These are phyloP conservation scores for Exophiala sp. DNA, from an alignment of 2,329 filamentous ascomycete genomes.

Conservation along the genomic window DNA sequence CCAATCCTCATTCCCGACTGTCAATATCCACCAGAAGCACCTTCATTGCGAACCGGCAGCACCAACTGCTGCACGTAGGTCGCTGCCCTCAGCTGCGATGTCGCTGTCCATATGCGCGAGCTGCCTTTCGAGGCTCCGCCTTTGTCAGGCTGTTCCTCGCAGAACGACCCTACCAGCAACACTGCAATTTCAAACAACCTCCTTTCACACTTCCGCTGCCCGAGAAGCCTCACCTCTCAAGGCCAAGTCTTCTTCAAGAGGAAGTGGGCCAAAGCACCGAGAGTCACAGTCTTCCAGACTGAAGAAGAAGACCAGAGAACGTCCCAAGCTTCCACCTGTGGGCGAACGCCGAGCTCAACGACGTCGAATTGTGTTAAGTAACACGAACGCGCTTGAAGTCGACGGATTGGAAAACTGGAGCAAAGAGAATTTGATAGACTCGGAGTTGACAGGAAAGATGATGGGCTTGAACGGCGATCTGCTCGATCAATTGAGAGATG, in stretches of 20 bases:
- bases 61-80: neutral
- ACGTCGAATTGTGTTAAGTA: slow-evolving; percentile 87
- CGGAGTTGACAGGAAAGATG: slow-evolving; percentile 61
- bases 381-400: slow-evolving; percentile 85
- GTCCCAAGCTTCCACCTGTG: slow-evolving; percentile 57
- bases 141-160: slow-evolving; percentile 4
- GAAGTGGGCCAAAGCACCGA: neutral
- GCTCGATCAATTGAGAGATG: slow-evolving; percentile 75
- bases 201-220: slow-evolving; percentile 46
- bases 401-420: slow-evolving; percentile 62
- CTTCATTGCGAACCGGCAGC: neutral
- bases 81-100: slow-evolving; percentile 7
- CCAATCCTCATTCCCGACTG: too few relatives aligned
- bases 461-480: slow-evolving; percentile 62
- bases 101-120: slow-evolving; percentile 22
- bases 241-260: slow-evolving; percentile 39
- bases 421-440: slow-evolving; percentile 52
- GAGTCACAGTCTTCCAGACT: slow-evolving; percentile 41
- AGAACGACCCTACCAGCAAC: slow-evolving; percentile 1
- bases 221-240: slow-evolving; percentile 42
- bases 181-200: slow-evolving; percentile 9
- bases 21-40: too few relatives aligned
- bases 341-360: slow-evolving; percentile 85
- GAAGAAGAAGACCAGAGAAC: slow-evolving; percentile 42
- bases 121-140: slow-evolving; percentile 21